Evolutionary conservation across 331 rosid genomes (phyloP).

Genomic region (Spiraea crenata): DNA sequence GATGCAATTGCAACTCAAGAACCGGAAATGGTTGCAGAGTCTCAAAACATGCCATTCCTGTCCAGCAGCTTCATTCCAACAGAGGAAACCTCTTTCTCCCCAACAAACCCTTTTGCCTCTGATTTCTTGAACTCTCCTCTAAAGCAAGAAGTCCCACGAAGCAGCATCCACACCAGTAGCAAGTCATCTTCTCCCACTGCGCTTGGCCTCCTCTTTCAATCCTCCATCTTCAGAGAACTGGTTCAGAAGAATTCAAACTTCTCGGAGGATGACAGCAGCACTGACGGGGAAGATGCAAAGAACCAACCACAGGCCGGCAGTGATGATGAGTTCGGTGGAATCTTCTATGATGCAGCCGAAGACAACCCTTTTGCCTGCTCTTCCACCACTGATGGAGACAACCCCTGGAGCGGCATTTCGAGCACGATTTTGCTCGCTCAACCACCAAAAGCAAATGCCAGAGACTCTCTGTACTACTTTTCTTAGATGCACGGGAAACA

Average conservation of each 20-base stretch:
- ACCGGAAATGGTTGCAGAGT: constrained; percentile 20
- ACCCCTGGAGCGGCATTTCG: constrained; percentile 17
- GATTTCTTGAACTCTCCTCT: constrained; percentile 34
- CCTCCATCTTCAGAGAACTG: constrained; percentile 61
- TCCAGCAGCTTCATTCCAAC: constrained; percentile 20
- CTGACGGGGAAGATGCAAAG: constrained; percentile 44
- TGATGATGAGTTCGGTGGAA: constrained; percentile 45
- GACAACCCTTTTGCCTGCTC: constrained; percentile 49
- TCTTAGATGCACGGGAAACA: background rate
- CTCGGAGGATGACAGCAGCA: constrained; percentile 49
- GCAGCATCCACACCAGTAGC: constrained; percentile 21
- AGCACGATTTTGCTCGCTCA: constrained; percentile 13
- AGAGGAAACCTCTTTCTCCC: constrained; percentile 35
- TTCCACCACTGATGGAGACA: constrained; percentile 15
- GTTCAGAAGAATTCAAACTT: constrained; percentile 59
- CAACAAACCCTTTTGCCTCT: constrained; percentile 23
- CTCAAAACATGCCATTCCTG: constrained; percentile 24
- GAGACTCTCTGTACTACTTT: background rate
- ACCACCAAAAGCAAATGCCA: constrained; percentile 5
- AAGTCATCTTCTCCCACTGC: constrained; percentile 72
- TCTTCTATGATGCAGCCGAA: constrained; percentile 40
- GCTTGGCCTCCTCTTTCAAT: constrained; percentile 68
- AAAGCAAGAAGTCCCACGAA: constrained; percentile 34
- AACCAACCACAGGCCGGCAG: constrained; percentile 28
- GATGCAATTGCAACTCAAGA: constrained; percentile 22